phyloP scores from a whole-genome alignment of 805 yeast species.

The Saccharomycopsis selenospora region DNA sequence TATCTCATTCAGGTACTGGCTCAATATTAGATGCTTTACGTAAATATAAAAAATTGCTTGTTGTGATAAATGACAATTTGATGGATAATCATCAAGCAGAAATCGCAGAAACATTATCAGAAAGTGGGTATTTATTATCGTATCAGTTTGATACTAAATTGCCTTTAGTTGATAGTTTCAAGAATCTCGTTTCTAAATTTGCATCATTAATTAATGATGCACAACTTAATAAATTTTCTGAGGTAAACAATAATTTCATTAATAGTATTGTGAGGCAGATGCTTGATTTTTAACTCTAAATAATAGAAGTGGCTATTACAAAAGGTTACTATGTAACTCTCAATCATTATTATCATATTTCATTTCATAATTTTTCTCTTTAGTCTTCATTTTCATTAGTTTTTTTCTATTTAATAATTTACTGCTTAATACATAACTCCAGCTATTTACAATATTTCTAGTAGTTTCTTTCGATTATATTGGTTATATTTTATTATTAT shows the following conservation, averaged over 20 bases:
- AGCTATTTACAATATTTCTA: too few relatives aligned
- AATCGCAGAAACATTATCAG: conserved; percentile 52
- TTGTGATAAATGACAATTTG: conserved; percentile 61
- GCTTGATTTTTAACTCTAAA: neutral
- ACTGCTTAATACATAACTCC: too few relatives aligned
- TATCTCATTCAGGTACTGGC: conserved; percentile 92
- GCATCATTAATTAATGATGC: conserved; percentile 1
- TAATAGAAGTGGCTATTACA: too few relatives aligned
- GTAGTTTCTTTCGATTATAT: too few relatives aligned
- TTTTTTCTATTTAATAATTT: too few relatives aligned
- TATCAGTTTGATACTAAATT: conserved; percentile 8
- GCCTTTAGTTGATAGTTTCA: neutral
- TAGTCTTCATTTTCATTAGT: too few relatives aligned
- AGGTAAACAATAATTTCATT: neutral
- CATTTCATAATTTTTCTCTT: too few relatives aligned
- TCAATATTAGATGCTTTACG: conserved; percentile 77
- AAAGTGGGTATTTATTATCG: conserved; percentile 28
- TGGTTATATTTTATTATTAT: too few relatives aligned
- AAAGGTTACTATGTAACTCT: too few relatives aligned
- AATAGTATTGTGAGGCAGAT: neutral
- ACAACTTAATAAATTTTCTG: neutral
- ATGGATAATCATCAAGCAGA: conserved; percentile 86
- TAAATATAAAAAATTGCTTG: conserved; percentile 47
- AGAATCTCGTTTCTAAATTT: neutral
- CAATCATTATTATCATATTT: too few relatives aligned